Percentiles rank a stretch among this genome's conserved stretches.
Evolutionary conservation across 2,329 filamentous ascomycete species (phyloP).

Genomic region (Phialophora verrucosa): DNA sequence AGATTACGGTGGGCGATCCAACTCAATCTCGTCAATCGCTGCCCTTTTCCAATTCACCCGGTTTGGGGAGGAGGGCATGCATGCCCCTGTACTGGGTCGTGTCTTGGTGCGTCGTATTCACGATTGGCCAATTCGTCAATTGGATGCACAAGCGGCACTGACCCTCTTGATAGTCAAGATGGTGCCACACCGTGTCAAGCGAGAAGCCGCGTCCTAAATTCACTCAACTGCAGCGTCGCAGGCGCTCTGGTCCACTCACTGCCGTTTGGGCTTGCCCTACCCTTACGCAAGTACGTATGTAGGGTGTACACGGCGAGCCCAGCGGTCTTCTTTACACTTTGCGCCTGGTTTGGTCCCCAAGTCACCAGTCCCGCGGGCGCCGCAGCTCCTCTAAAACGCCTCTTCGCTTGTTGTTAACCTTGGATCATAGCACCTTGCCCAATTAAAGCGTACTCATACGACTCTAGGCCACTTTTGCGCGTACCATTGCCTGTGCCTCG

Average conservation of each 20-base stretch:
- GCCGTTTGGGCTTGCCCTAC: background rate
- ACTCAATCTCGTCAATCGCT: slow-evolving; percentile 29
- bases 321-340: background rate
- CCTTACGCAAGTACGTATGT: background rate
- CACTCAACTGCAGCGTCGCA: slow-evolving; percentile 5
- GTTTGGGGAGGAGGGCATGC: background rate
- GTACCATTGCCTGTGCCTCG: background rate
- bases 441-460: slow-evolving; percentile 10
- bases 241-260: background rate
- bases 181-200: slow-evolving; percentile 30
- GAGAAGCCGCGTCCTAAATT: slow-evolving; percentile 28
- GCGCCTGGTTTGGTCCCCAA: background rate
- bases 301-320: background rate
- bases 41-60: background rate
- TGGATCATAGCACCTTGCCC: slow-evolving; percentile 17
- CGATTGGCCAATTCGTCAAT: slow-evolving; percentile 12
- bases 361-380: background rate
- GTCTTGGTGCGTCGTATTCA: slow-evolving; percentile 19
- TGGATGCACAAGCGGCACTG: slow-evolving; percentile 1
- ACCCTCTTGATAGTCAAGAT: slow-evolving; percentile 2
- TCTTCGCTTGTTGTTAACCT: slow-evolving; percentile 22
- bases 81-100: background rate
- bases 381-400: slow-evolving; percentile 18
- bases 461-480: slow-evolving; percentile 10
- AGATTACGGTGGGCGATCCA: slow-evolving; percentile 21